Conservation (phyloP, 441 rosid genomes). For the Monsonia emarginata region DNA sequence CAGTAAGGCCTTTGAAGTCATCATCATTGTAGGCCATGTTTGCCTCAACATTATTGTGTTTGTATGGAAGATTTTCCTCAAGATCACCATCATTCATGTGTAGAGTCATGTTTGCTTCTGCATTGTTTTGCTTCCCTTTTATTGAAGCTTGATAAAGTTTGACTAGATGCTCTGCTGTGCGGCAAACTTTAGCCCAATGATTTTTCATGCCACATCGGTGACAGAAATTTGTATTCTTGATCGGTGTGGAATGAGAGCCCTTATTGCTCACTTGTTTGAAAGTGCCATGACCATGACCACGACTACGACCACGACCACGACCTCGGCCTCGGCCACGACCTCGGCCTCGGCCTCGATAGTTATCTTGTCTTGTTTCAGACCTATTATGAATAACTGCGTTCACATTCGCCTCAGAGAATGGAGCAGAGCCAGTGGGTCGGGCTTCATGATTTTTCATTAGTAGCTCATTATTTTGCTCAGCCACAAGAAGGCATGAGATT, state of each 20-base stretch:
- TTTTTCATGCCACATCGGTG: not conserved
- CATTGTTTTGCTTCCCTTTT: not conserved
- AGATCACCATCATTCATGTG: not conserved
- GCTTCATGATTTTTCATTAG: not conserved
- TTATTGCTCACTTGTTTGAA: too few relatives aligned
- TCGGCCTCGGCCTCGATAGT: too few relatives aligned
- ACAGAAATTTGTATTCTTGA: not conserved
- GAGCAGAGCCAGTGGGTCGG: not conserved
- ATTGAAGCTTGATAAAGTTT: conserved; percentile 6
- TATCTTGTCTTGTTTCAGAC: too few relatives aligned
- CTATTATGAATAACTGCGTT: too few relatives aligned
- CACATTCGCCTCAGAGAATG: too few relatives aligned
- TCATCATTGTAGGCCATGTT: too few relatives aligned
- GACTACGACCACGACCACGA: not conserved
- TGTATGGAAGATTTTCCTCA: too few relatives aligned
- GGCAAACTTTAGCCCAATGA: not conserved
- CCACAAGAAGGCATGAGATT: not conserved
- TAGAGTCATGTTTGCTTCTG: not conserved
- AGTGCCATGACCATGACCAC: not conserved
- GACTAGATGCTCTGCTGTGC: conserved; percentile 2
- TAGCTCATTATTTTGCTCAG: not conserved
- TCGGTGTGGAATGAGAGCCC: too few relatives aligned
- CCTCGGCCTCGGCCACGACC: not conserved
- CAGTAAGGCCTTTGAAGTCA: too few relatives aligned
- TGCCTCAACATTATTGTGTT: too few relatives aligned